Evolutionary conservation across 2,329 filamentous ascomycete species (phyloP), one percentile per base, ranked within the genome.

Genomic region (Trichophyton mentagrophytes): DNA sequence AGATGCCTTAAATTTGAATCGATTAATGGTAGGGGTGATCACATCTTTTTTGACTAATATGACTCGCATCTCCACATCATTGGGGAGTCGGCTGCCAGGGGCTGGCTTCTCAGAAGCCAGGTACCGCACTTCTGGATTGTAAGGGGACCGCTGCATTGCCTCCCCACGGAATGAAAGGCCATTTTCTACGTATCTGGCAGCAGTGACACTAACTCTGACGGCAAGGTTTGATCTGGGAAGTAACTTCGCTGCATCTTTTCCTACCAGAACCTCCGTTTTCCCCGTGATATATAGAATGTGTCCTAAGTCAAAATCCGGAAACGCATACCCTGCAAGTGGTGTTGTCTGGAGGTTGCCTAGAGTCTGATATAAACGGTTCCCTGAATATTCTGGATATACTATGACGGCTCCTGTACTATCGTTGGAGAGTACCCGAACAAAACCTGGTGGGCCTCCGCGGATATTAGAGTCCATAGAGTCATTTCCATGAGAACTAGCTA

Each of bases 401-500:
- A 95, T 71, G 2, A 82, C 77, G 0, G 75, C 75, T 2, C 71
- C 72, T 25, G 64, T 68, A 49, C 63, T 44, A 38, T 77, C 72
- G 61, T 87, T 85, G 20, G 79, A 81, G 1, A 85, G 70, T 7
- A 92, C 77, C 25, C 89, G 81, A 20, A 92, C 76, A 68, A 95
- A 92, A 0, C 89, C 90, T 0, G 79, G 77, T 1, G 84, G 79
- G 0, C 90, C 90, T 42, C 90, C 90, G 4, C 90, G 83, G 67
- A 89, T 83, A 68, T 95, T 95, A 5, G 86, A 88, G 70, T 95
- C 89, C 89, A 95, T 95, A 60, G 84, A 83, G 13, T 76, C 71
- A 3, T 72, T 69, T 13, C 82, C 79, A 66, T 86, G 79, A 0
- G 81, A 81, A 20, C 83, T 88, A 17, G 88, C 85, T 44, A 95